A percentile compares a stretch with the other conserved stretches of the same genome.
These are phyloP conservation scores for Rosa persica DNA, from an alignment of 306 rosid species.

Conservation along the genomic window DNA sequence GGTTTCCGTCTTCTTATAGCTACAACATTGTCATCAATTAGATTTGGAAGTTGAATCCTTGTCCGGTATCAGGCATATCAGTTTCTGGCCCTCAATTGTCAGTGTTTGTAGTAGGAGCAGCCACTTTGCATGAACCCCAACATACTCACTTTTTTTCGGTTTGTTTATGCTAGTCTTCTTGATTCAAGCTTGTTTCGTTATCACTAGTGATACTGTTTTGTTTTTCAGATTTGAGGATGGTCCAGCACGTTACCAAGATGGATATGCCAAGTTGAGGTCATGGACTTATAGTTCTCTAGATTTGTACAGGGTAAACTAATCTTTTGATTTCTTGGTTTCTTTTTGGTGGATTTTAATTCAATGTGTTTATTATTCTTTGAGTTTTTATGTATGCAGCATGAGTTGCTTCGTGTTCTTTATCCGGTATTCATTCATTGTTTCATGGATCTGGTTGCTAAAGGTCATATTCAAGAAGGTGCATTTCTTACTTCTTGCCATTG, in stretches of 20 bases:
- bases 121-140: not conserved
- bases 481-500: constrained; percentile 13
- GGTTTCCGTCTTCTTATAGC: too few relatives aligned
- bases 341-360: not conserved
- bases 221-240: constrained; percentile 63
- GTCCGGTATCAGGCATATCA: too few relatives aligned
- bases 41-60: too few relatives aligned
- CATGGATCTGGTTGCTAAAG: constrained; percentile 96
- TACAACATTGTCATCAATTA: too few relatives aligned
- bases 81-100: not conserved
- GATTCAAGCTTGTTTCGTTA: not conserved
- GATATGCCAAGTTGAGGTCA: constrained; percentile 75
- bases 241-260: constrained; percentile 76
- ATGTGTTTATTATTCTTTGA: not conserved
- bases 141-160: not conserved
- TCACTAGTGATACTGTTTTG: constrained; percentile 1
- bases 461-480: constrained; percentile 88
- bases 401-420: constrained; percentile 93
- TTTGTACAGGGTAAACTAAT: constrained; percentile 63
- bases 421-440: constrained; percentile 94
- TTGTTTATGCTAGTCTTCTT: not conserved
- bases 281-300: constrained; percentile 85
- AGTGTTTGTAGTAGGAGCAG: not conserved
- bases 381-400: constrained; percentile 59
- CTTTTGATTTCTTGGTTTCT: not conserved